Evolutionary conservation across 257 asterid genomes (phyloP), one percentile per base, ranked within the genome.

Genomic region (Striga asiatica): DNA sequence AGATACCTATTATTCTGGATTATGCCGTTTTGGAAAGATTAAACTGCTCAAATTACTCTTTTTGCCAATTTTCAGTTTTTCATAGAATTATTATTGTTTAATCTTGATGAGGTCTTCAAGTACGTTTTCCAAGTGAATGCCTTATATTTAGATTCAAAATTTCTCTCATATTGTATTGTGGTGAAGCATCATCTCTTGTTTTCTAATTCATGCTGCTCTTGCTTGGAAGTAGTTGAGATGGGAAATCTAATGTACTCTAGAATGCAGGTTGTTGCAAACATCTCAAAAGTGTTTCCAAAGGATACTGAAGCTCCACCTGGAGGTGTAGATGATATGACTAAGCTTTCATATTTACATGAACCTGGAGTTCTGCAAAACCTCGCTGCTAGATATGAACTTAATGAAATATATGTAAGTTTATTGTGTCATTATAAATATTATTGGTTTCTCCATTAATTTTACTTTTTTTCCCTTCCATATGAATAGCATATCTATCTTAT

Each of bases 281-380:
- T 88, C 68, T 72, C 93, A 16, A 82, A 88, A 74, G 94, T 84
- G 54, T 88, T 75, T 39, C 99, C 97, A 7, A 81, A 88, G 76
- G 99, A 92, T 69, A 81, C 88, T 34, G 99, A 92, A 66, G 94
- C 99, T 21, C 77, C 97, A 54, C 94, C 99, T 47, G 99, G 95
- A 60, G 99, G 99, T 69, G 97, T 82, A 42, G 99, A 92, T 78
- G 99, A 92, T 75, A 88, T 92, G 99, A 92, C 99, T 72, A 92
- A 82, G 76, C 99, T 92, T 68, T 88, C 99, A 58, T 92, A 92
- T 79, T 77, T 92, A 76, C 99, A 92, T 61, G 99, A 92, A 70
- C 99, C 99, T 50, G 99, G 97, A 49, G 99, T 92, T 71, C 78
- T 92, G 71, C 95, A 88, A 78, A 92, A 92, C 72, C 75, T 92